Evolutionary conservation across 352 stramenopile species (phyloP).

Genomic region (Blastocystis sp.): DNA sequence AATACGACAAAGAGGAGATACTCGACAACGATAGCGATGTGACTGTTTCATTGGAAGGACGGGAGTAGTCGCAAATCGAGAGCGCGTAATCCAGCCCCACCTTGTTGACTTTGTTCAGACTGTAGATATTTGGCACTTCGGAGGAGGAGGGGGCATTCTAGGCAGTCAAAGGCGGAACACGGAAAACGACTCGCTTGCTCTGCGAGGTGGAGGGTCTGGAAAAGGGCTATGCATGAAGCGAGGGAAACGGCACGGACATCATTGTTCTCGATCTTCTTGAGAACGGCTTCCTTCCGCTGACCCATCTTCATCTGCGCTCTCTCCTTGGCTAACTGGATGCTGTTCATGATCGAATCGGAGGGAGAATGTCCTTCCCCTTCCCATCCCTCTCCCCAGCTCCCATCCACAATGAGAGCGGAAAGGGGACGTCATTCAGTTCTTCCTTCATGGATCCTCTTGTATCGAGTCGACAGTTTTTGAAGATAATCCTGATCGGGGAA

Average conservation of each 20-base stretch:
- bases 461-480: background rate
- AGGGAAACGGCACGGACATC: background rate
- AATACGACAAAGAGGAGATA: background rate
- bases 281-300: background rate
- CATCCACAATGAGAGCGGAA: too few species aligned
- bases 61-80: conserved; percentile 34
- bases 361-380: background rate
- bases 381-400: too few species aligned
- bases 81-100: conserved; percentile 33
- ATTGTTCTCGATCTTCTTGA: background rate
- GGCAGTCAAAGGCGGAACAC: background rate
- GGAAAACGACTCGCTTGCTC: background rate
- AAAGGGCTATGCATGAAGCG: background rate
- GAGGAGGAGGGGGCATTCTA: background rate
- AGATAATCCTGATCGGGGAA: conserved; percentile 23
- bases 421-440: background rate
- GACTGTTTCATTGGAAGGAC: conserved; percentile 16
- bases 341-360: background rate
- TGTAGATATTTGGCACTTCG: background rate
- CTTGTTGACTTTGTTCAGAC: background rate
- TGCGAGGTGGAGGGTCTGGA: background rate
- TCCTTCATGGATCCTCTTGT: background rate
- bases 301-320: background rate
- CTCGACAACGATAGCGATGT: conserved; percentile 32
- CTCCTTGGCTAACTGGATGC: background rate